Evolutionary conservation across 2,329 filamentous ascomycete genomes (phyloP).

Genomic region (Fusarium tjaetaba): DNA sequence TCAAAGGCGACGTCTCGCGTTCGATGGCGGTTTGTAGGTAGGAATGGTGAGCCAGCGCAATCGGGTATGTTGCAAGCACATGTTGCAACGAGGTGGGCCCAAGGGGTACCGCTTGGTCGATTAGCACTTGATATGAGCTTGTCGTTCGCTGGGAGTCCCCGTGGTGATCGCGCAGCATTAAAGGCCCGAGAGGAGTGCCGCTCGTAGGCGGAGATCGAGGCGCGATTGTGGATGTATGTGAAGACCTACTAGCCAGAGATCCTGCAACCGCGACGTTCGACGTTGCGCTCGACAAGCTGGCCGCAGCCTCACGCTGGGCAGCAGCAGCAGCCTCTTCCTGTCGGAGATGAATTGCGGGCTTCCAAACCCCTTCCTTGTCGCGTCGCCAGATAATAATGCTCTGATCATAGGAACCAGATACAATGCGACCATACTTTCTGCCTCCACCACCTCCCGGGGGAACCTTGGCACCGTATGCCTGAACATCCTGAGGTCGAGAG

Average conservation of each 20-base stretch:
- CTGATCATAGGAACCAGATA: slow-evolving; percentile 96
- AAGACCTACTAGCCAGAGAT: slow-evolving; percentile 10
- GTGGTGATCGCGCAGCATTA: slow-evolving; percentile 41
- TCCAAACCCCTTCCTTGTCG: slow-evolving; percentile 86
- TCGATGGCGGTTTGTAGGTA: slow-evolving; percentile 64
- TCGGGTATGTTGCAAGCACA: slow-evolving; percentile 58
- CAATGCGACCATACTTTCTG: slow-evolving; percentile 90
- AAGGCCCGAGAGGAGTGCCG: slow-evolving; percentile 17
- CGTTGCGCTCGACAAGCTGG: slow-evolving; percentile 16
- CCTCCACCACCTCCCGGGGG: slow-evolving; percentile 93
- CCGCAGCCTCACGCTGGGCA: slow-evolving; percentile 51
- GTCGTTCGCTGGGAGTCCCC: slow-evolving; percentile 46
- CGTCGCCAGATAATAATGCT: slow-evolving; percentile 95
- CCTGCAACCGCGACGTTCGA: slow-evolving; percentile 25
- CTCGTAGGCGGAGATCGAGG: slow-evolving; percentile 15
- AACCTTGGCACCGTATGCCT: slow-evolving; percentile 83
- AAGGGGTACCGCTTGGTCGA: slow-evolving; percentile 63
- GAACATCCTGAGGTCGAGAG: slow-evolving; percentile 77
- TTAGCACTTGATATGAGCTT: slow-evolving; percentile 59
- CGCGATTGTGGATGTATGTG: slow-evolving; percentile 4
- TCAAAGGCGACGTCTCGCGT: slow-evolving; percentile 58
- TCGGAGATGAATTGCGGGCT: slow-evolving; percentile 76
- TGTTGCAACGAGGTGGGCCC: slow-evolving; percentile 60
- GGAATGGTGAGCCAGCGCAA: slow-evolving; percentile 58
- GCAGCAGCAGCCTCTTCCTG: slow-evolving; percentile 75